These are phyloP conservation scores for Wickerhamomyces sydowiorum DNA, from an alignment of 805 yeast genomes.

Conservation along the genomic window DNA sequence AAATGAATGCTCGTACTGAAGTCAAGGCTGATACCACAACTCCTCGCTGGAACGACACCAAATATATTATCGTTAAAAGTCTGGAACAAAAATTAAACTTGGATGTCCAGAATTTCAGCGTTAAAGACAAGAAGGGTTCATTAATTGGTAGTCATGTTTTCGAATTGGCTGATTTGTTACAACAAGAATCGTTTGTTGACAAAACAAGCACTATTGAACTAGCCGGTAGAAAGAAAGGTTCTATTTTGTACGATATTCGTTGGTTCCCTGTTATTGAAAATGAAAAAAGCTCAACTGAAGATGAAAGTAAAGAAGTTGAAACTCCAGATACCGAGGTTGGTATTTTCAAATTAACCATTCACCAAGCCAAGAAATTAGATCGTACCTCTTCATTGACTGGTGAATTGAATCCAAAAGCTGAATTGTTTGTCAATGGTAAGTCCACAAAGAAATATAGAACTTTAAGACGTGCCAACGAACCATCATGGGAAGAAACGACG, in stretches of 20 bases:
- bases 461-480: conserved; percentile 64
- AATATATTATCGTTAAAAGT: conserved; percentile 49
- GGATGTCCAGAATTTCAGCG: conserved; percentile 46
- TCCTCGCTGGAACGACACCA: conserved; percentile 66
- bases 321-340: conserved; percentile 63
- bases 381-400: conserved; percentile 41
- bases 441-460: conserved; percentile 53
- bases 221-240: conserved; percentile 53
- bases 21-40: conserved; percentile 49
- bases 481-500: conserved; percentile 59
- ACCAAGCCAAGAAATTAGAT: conserved; percentile 56
- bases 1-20: conserved; percentile 41
- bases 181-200: conserved; percentile 35
- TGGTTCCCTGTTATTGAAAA: conserved; percentile 30
- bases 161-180: conserved; percentile 55
- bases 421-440: conserved; percentile 52
- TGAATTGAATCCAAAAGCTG: conserved; percentile 57
- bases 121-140: conserved; percentile 48
- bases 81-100: conserved; percentile 53
- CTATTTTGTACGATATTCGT: conserved; percentile 47
- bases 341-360: conserved; percentile 57
- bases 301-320: conserved; percentile 24
- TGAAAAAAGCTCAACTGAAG: conserved; percentile 15
- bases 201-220: conserved; percentile 20
- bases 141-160: conserved; percentile 45